phyloP scores from a whole-genome alignment of 768 basidiomycete genomes.

The Pleurotus citrinopileatus region DNA sequence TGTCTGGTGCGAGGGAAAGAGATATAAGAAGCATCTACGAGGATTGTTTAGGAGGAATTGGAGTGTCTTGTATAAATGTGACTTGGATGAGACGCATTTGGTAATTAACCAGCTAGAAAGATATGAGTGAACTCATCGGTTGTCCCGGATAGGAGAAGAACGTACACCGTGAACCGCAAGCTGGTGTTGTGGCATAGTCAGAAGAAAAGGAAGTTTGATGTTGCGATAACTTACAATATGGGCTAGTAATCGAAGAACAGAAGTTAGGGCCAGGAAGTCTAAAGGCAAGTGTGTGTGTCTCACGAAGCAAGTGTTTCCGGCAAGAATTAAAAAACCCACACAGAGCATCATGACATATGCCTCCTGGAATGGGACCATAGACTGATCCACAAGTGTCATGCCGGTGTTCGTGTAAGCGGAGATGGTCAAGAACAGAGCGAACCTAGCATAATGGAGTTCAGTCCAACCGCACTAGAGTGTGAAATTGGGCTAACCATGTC shows the following conservation, averaged over 20 bases:
- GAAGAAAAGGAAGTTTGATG: not conserved
- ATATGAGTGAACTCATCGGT: constrained; percentile 10
- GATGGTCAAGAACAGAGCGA: constrained; percentile 77
- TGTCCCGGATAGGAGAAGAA: not conserved
- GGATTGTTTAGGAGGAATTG: constrained; percentile 94
- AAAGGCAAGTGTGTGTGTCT: constrained; percentile 25
- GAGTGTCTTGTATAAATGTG: constrained; percentile 72
- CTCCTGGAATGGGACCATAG: constrained; percentile 86
- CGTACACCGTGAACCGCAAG: constrained; percentile 80
- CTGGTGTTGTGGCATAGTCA: constrained; percentile 30
- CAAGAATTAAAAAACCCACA: constrained; percentile 73
- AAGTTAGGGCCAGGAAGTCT: not conserved
- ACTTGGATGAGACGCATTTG: constrained; percentile 54
- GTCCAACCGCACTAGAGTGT: not conserved
- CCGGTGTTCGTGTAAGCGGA: constrained; percentile 91
- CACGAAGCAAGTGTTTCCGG: constrained; percentile 92
- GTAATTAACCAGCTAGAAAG: constrained; percentile 65
- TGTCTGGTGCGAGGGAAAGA: constrained; percentile 92
- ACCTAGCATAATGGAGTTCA: constrained; percentile 43
- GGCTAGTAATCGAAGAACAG: constrained; percentile 45
- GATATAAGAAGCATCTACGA: constrained; percentile 83
- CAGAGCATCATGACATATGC: constrained; percentile 82
- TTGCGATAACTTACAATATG: constrained; percentile 63
- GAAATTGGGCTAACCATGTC: constrained; percentile 52
- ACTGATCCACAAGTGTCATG: constrained; percentile 79